Base-by-base conservation (phyloP, 129 eudicot genomes). In the Chrysanthemum makinoi region DNA sequence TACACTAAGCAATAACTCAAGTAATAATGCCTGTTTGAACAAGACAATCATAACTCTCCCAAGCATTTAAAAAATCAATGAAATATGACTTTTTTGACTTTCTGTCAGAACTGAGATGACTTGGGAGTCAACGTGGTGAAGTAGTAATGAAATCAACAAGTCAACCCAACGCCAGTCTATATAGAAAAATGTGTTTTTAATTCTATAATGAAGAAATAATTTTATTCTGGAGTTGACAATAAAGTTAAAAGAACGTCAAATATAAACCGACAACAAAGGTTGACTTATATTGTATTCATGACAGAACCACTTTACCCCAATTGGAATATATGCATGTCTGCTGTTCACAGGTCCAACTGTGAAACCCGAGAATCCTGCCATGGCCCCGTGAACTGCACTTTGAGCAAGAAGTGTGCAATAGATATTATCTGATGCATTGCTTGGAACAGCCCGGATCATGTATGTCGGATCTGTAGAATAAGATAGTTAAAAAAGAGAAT, bases 351-450 rank as follows among this genome's bases (percentile, higher is more conserved):
- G 97, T 66, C 97, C 97, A 69, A 91, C 91, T 6, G 95, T 87
- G 79, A 91, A 91, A 80, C 97, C 97, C 2, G 97, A 83, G 63
- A 69, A 91, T 62, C 97, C 97, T 33, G 97, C 97, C 97, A 91
- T 91, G 73, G 97, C 95, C 79, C 97, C 97, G 63, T 91, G 97
- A 67, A 91, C 73, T 59, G 95, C 97, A 80, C 88, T 87, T 35
- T 91, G 97, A 66, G 97, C 97, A 75, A 91, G 91, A 83, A 91
- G 97, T 24, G 97, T 91, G 72, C 97, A 91, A 78, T 91, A 91
- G 20, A 91, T 87, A 78, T 91, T 91, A 79, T 91, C 97, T 16
- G 84, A 91, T 56, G 91, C 95, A 69, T 87, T 91, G 80, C 97
- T 91, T 59, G 97, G 97, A 65, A 91, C 80, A 19, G 97, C 97